Conservation (phyloP, 2,329 filamentous ascomycete genomes). For the Xylariales sp. region DNA sequence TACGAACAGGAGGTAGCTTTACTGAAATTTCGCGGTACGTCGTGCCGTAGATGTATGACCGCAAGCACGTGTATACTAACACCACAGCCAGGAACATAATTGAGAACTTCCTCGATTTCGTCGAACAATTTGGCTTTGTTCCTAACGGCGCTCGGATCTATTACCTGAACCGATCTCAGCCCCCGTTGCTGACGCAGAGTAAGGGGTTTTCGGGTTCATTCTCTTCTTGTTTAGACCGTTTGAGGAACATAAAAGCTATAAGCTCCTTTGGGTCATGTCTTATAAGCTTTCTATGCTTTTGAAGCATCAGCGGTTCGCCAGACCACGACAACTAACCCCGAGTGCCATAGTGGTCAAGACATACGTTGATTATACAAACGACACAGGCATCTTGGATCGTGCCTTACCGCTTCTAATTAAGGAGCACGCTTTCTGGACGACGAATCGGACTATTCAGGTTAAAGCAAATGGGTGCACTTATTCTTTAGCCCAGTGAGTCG, state of each 20-base stretch:
- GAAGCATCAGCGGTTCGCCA: background rate
- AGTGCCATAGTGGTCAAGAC: constrained; percentile 63
- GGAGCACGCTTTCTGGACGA: constrained; percentile 72
- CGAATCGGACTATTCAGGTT: constrained; percentile 69
- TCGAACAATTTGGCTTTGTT: constrained; percentile 73
- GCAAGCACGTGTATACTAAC: constrained; percentile 13
- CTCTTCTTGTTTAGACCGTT: background rate
- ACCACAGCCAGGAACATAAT: constrained; percentile 64
- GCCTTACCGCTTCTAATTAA: constrained; percentile 71
- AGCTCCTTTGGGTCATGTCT: background rate
- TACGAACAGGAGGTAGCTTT: constrained; percentile 73
- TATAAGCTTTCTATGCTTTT: background rate
- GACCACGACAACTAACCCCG: constrained; percentile 5
- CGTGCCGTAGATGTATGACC: background rate
- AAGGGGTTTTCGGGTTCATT: background rate
- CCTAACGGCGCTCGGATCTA: constrained; percentile 76
- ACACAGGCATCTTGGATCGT: constrained; percentile 68
- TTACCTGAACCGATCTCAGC: constrained; percentile 76
- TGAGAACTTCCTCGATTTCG: constrained; percentile 75
- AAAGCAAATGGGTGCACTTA: constrained; percentile 60
- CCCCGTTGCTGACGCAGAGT: constrained; percentile 71
- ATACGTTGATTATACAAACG: constrained; percentile 73
- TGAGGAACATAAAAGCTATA: background rate
- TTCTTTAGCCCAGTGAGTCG: constrained; percentile 64
- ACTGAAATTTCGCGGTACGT: constrained; percentile 65